A percentile compares a stretch with the other conserved stretches of the same genome.
These are phyloP conservation scores for Trichosporon inkin DNA, from an alignment of 1,284 basidiomycete genomes.

Conservation along the genomic window DNA sequence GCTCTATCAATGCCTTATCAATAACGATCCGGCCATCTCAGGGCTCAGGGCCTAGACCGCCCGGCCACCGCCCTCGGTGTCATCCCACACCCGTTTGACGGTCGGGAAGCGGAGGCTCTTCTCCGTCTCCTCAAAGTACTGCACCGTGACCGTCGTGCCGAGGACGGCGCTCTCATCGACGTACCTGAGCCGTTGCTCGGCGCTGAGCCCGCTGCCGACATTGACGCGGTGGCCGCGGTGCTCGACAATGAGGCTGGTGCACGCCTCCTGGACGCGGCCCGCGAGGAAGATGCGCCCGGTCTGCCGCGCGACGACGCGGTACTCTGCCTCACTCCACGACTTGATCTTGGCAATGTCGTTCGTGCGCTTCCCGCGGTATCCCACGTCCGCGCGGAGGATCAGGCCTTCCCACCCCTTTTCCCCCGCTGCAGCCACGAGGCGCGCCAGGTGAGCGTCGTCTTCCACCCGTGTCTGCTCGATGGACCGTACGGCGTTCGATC, in stretches of 20 bases:
- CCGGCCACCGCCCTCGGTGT: conserved; percentile 27
- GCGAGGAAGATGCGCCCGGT: conserved; percentile 35
- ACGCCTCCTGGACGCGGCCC: conserved; percentile 32
- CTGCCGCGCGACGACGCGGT: conserved; percentile 32
- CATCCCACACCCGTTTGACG: conserved; percentile 44
- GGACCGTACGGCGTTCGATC: conserved; percentile 25
- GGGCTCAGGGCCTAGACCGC: conserved; percentile 23
- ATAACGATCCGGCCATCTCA: too few species aligned
- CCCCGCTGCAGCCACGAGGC: conserved; percentile 19
- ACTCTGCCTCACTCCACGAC: conserved; percentile 47
- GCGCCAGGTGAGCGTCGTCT: conserved; percentile 29
- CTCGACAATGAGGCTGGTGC: conserved; percentile 38
- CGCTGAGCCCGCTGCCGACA: conserved; percentile 44
- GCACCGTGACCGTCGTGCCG: conserved; percentile 46
- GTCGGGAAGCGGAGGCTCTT: conserved; percentile 45
- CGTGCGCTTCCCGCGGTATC: conserved; percentile 43
- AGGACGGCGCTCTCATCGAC: conserved; percentile 19
- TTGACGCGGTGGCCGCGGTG: conserved; percentile 41
- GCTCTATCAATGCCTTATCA: too few species aligned
- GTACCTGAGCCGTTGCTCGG: conserved; percentile 40
- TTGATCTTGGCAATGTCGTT: conserved; percentile 47
- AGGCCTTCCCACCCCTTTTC: conserved; percentile 48
- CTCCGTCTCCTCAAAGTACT: conserved; percentile 46
- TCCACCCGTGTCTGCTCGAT: conserved; percentile 33
- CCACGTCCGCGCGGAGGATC: conserved; percentile 39